Evolutionary conservation across 2,329 filamentous ascomycete genomes (phyloP).

Genomic region (Incumbomyces lentus): DNA sequence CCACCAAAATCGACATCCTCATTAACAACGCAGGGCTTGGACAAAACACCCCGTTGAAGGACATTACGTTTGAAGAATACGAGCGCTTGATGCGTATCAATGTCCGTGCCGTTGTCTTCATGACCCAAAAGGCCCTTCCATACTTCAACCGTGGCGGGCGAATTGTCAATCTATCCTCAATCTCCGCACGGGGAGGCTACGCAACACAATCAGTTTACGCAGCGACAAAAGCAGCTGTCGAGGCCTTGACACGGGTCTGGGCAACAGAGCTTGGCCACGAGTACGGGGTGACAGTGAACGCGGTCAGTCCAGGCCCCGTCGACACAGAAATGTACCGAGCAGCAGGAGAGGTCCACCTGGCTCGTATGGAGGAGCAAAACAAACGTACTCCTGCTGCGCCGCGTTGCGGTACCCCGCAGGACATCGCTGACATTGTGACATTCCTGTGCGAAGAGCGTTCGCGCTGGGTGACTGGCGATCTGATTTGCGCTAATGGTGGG

Average conservation of each 20-base stretch:
- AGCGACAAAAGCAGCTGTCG: constrained; percentile 38
- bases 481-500: constrained; percentile 37
- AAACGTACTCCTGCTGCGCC: constrained; percentile 21
- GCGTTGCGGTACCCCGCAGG: constrained; percentile 18
- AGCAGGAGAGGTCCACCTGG: constrained; percentile 1
- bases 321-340: constrained; percentile 25
- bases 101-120: constrained; percentile 19
- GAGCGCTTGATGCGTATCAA: constrained; percentile 15
- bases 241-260: constrained; percentile 35
- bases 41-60: constrained; percentile 14
- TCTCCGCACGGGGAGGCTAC: constrained; percentile 6
- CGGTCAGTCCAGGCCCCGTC: constrained; percentile 33
- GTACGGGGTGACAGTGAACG: constrained; percentile 33
- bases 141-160: constrained; percentile 13
- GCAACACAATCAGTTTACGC: constrained; percentile 27
- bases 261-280: constrained; percentile 35
- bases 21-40: constrained; percentile 24
- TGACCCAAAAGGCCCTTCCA: constrained; percentile 12
- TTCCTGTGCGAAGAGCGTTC: constrained; percentile 39
- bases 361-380: constrained; percentile 9
- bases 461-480: constrained; percentile 34
- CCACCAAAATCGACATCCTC: constrained; percentile 15
- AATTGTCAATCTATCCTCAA: constrained; percentile 34
- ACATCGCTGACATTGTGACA: constrained; percentile 32
- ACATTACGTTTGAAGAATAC: constrained; percentile 17